phyloP scores from a whole-genome alignment of 2,329 filamentous ascomycete species.

The Simplicillium aogashimaense region DNA sequence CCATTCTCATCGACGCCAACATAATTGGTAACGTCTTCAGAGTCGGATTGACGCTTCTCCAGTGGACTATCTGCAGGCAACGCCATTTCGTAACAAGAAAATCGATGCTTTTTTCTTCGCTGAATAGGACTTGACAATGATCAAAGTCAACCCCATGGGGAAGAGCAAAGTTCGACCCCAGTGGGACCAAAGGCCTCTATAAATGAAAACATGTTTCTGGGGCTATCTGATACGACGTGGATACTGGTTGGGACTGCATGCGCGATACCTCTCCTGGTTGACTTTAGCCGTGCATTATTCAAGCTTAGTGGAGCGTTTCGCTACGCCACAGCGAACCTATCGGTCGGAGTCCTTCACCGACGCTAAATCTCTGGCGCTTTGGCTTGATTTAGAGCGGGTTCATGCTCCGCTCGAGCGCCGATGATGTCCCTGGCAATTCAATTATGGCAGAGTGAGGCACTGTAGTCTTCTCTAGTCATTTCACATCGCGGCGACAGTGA shows the following conservation, averaged over 20 bases:
- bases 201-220: background rate
- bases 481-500: too few species aligned
- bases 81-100: background rate
- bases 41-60: background rate
- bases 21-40: background rate
- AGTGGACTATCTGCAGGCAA: background rate
- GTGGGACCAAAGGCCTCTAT: background rate
- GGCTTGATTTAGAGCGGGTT: background rate
- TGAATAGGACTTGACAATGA: background rate
- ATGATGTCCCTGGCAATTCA: too few species aligned
- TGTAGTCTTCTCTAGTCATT: too few species aligned
- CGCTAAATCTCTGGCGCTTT: slow-evolving; percentile 1
- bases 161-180: background rate
- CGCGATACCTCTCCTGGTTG: too few species aligned
- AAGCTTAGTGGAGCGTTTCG: background rate
- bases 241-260: too few species aligned
- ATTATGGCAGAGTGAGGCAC: too few species aligned
- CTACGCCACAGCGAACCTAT: background rate
- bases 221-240: background rate
- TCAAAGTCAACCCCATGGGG: background rate
- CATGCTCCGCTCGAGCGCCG: background rate
- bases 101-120: background rate
- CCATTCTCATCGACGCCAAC: background rate
- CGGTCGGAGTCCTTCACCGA: slow-evolving; percentile 6
- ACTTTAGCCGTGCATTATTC: background rate